These are phyloP conservation scores for Penicillium sp. DNA, from an alignment of 2,329 filamentous ascomycete genomes.

Conservation along the genomic window DNA sequence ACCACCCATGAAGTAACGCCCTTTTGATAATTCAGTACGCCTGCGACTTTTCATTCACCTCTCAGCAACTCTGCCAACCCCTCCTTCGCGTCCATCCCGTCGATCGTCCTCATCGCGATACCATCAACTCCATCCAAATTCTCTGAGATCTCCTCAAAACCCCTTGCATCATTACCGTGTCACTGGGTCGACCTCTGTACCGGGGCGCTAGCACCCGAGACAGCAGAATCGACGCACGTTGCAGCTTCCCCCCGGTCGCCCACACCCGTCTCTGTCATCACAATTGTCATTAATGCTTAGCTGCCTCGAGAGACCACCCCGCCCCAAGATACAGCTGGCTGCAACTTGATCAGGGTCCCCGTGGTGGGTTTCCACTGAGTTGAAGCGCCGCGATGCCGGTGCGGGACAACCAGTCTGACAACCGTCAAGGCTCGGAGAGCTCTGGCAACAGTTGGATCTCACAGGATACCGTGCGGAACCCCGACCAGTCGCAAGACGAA, in stretches of 20 bases:
- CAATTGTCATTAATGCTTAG: slow-evolving; percentile 26
- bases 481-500: slow-evolving; percentile 20
- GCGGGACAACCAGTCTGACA: slow-evolving; percentile 35
- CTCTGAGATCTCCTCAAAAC: neutral
- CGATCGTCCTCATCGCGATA: neutral
- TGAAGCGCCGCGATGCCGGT: slow-evolving; percentile 34
- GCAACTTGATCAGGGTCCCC: slow-evolving; percentile 24
- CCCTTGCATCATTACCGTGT: neutral
- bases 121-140: neutral
- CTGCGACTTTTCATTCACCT: neutral
- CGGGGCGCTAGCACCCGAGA: slow-evolving; percentile 12
- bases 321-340: slow-evolving; percentile 20
- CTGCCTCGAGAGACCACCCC: slow-evolving; percentile 5
- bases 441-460: slow-evolving; percentile 43
- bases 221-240: slow-evolving; percentile 9
- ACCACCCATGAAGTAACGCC: slow-evolving; percentile 4
- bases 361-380: slow-evolving; percentile 21
- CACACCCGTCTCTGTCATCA: slow-evolving; percentile 5
- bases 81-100: neutral
- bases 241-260: slow-evolving; percentile 6
- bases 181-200: slow-evolving; percentile 13
- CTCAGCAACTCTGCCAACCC: neutral
- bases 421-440: slow-evolving; percentile 45
- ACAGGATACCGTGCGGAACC: slow-evolving; percentile 42
- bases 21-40: neutral